A percentile compares a stretch with the other conserved stretches of the same genome.
Conservation (phyloP, 257 asterid species). For the Fraxinus americana region DNA sequence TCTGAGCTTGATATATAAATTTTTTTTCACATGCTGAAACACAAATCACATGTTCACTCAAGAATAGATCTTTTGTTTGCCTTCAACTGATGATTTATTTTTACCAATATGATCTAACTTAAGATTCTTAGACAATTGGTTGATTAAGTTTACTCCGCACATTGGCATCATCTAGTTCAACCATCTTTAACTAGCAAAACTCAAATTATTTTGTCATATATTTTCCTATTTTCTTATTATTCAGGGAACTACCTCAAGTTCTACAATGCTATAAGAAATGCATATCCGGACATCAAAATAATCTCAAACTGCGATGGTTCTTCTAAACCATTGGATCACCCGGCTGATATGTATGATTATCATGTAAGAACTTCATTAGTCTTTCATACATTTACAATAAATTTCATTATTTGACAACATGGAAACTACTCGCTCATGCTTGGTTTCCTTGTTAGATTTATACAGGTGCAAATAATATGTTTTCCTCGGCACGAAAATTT, state of each 20-base stretch:
- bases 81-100: background rate
- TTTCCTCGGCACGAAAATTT: constrained; percentile 50
- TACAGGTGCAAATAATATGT: constrained; percentile 55
- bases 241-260: constrained; percentile 94
- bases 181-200: background rate
- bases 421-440: background rate
- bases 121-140: background rate
- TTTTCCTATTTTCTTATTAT: constrained; percentile 25
- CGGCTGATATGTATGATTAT: constrained; percentile 87
- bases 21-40: background rate
- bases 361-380: constrained; percentile 55
- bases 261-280: constrained; percentile 59
- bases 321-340: constrained; percentile 69
- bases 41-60: background rate
- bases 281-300: constrained; percentile 76
- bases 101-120: background rate
- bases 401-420: background rate
- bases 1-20: background rate
- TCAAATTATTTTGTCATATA: background rate
- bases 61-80: background rate
- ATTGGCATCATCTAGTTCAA: background rate
- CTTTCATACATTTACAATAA: constrained; percentile 11
- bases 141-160: background rate
- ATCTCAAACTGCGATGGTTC: constrained; percentile 95
- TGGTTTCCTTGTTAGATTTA: constrained; percentile 58